Percentiles rank a stretch among this genome's conserved stretches.
phyloP scores from a whole-genome alignment of 202 grass and related monocot species.

The Musa balbisiana region DNA sequence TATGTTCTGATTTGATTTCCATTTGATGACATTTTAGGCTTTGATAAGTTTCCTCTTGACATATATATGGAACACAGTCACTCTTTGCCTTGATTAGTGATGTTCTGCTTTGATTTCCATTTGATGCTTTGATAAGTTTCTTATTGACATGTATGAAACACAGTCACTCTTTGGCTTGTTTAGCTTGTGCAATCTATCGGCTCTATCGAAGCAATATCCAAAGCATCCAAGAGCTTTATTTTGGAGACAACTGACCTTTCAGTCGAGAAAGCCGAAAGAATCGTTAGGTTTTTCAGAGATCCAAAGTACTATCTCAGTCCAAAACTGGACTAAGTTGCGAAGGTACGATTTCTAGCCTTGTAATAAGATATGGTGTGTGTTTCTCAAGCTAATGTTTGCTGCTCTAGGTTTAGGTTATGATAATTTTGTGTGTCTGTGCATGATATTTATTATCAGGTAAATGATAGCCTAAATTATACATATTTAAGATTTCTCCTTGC shows the following conservation, averaged over 20 bases:
- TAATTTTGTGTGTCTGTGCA: no score
- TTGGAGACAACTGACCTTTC: slow-evolving; percentile 87
- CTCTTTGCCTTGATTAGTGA: no score
- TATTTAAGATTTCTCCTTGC: no score
- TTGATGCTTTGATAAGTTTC: not conserved
- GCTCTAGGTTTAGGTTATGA: no score
- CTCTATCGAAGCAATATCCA: slow-evolving; percentile 72
- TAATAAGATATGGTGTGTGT: not conserved
- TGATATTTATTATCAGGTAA: no score
- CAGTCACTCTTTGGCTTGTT: slow-evolving; percentile 1
- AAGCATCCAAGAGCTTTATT: slow-evolving; percentile 57
- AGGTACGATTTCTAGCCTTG: slow-evolving; percentile 25
- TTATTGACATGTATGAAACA: not conserved
- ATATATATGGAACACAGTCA: no score
- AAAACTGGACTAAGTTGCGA: slow-evolving; percentile 38
- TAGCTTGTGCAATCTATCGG: slow-evolving; percentile 78
- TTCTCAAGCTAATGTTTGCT: no score
- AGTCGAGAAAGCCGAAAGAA: slow-evolving; percentile 56
- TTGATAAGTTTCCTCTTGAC: not conserved
- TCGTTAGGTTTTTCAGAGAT: slow-evolving; percentile 81
- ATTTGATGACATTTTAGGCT: not conserved
- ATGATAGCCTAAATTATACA: no score
- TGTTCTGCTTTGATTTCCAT: no score
- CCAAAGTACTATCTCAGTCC: slow-evolving; percentile 66
- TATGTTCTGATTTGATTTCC: no score